Evolutionary conservation across 495 filamentous ascomycete genomes (phyloP).

Genomic region (Poronia punctata): DNA sequence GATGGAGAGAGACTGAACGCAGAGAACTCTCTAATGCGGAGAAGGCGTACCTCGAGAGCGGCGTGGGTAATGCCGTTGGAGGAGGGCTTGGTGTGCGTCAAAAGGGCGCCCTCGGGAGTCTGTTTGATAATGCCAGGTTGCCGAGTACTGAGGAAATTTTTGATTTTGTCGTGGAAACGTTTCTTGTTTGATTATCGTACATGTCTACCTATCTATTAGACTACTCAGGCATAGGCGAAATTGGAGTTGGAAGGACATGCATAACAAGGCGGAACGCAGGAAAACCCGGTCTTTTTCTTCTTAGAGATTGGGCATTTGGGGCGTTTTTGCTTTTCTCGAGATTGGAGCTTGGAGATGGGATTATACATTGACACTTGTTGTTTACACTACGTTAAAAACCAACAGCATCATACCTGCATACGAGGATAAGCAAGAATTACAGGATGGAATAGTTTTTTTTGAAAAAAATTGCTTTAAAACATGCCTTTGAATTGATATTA

Average conservation of each 20-base stretch:
- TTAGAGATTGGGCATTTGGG: too few relatives aligned
- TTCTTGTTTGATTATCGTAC: conserved; percentile 27
- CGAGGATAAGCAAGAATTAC: too few relatives aligned
- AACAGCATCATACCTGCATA: too few relatives aligned
- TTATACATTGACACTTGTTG: too few relatives aligned
- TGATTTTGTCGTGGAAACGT: conserved; percentile 36
- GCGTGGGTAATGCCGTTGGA: conserved; percentile 21
- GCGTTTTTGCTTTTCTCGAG: too few relatives aligned
- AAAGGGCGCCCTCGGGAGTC: conserved; percentile 18
- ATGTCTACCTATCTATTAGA: neutral
- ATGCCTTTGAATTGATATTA: too few relatives aligned
- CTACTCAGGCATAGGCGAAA: neutral
- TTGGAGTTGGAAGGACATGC: conserved; percentile 2
- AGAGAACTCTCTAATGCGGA: conserved; percentile 41
- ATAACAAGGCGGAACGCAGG: too few relatives aligned
- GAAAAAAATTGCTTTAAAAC: too few relatives aligned
- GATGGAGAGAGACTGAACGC: conserved; percentile 68
- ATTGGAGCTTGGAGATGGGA: too few relatives aligned
- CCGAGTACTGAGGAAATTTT: conserved; percentile 38
- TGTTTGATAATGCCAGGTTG: conserved; percentile 22
- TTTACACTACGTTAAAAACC: too few relatives aligned
- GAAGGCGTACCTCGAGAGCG: conserved; percentile 39
- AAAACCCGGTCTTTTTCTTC: too few relatives aligned
- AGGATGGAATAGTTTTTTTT: too few relatives aligned
- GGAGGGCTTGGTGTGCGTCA: conserved; percentile 3